Percentiles rank a stretch among this genome's conserved stretches.
Evolutionary conservation across 2,329 filamentous ascomycete species (phyloP).

Genomic region (Chaetomium sp.): DNA sequence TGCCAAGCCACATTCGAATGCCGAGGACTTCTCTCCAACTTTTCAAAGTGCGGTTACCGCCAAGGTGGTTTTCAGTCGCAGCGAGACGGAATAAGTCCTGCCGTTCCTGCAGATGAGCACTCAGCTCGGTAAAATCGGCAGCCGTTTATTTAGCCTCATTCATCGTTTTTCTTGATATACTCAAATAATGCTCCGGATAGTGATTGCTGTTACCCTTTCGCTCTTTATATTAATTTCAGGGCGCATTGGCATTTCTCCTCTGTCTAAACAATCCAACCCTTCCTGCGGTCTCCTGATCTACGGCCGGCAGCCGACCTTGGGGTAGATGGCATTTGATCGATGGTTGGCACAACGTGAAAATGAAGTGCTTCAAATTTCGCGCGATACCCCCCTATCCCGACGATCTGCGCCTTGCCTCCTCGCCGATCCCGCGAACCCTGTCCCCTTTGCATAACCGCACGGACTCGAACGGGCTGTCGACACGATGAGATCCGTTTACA

Average conservation of each 20-base stretch:
- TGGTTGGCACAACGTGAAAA: slow-evolving; percentile 8
- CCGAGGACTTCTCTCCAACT: slow-evolving; percentile 24
- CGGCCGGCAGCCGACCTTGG: slow-evolving; percentile 25
- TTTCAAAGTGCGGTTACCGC: slow-evolving; percentile 25
- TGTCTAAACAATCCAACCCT: slow-evolving; percentile 9
- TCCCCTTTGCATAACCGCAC: slow-evolving; percentile 13
- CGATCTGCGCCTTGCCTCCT: slow-evolving; percentile 16
- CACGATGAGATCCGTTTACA: slow-evolving; percentile 29
- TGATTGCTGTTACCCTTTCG: slow-evolving; percentile 23
- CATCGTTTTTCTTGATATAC: slow-evolving; percentile 16
- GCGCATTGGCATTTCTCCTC: slow-evolving; percentile 4
- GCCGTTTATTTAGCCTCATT: slow-evolving; percentile 36
- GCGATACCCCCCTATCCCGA: slow-evolving; percentile 2
- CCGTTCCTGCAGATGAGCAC: slow-evolving; percentile 30
- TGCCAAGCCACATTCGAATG: slow-evolving; percentile 20
- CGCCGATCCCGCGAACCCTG: slow-evolving; percentile 12
- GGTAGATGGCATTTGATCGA: background rate
- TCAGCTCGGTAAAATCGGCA: slow-evolving; percentile 35
- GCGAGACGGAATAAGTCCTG: slow-evolving; percentile 26
- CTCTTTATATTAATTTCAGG: slow-evolving; percentile 25
- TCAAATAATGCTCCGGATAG: slow-evolving; percentile 34
- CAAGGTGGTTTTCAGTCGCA: slow-evolving; percentile 29
- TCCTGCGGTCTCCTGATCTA: slow-evolving; percentile 27
- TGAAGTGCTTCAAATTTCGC: slow-evolving; percentile 23
- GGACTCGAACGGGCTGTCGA: slow-evolving; percentile 19